Base-by-base conservation (phyloP, 305 asterid genomes). In the Solanum chacoense region DNA sequence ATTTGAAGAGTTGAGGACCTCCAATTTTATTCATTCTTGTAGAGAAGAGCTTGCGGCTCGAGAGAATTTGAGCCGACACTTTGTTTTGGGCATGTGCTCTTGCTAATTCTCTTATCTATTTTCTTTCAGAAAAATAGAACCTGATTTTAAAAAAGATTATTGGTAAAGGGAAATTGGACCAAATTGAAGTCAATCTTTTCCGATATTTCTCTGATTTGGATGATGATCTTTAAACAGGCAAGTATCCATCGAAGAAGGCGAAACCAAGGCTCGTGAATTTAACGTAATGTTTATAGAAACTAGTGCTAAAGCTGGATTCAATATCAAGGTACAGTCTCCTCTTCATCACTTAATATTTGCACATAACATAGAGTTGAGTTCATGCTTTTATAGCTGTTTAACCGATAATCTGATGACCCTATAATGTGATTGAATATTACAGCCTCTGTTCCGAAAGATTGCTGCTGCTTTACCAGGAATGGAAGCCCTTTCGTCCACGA, bases 171-270 rank as follows among this genome's bases (percentile, higher is more conserved):
- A 59, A 13, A 72, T 29, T 28, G 38, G 35, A 35, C 26, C 85
- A n/a, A n/a, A 22, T 16, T 87, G 87, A 67, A 18, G 81, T 87
- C 74, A 63, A 80, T 1, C 12, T 77, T 71, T 81, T 55, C 83
- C 50, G 9, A 37, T 36, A 63, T 34, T 83, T 59, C 74, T 40
- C 38, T 77, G 22, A 88, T 31, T 81, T 42, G 69, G 76, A 77
- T 29, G 38, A 40, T 86, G 29, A 40, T 65, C 78, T 28, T 42
- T 78, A 67, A 87, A 55, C 76, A 93, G 94, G 88, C 94, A 93
- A 93, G 94, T 93, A 69, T 93, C 94, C 9, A 93, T 93, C 20
- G 94, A 93, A 84, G 94, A 93, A 89, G 94, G 94, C n/a, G 94
- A 93, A 76, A 88, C 63, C n/a, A 93, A 88, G 90, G 93, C 94